phyloP scores from a whole-genome alignment of 306 rosid species.

The Pterocarpus santalinus region DNA sequence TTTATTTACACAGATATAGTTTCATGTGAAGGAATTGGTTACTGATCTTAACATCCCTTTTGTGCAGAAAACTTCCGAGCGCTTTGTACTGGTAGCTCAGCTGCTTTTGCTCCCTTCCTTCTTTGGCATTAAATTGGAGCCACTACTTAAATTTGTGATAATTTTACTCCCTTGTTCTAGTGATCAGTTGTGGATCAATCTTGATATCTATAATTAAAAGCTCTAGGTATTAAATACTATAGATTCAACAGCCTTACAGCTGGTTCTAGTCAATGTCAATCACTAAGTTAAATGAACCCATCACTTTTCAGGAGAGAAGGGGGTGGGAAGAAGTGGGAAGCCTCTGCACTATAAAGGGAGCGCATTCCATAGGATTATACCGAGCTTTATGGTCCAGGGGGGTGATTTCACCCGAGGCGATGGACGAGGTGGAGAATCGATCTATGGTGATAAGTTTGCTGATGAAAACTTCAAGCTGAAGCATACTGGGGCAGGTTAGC shows the following conservation, averaged over 20 bases:
- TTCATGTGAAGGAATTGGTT: constrained; percentile 44
- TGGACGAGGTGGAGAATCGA: constrained; percentile 92
- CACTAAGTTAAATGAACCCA: constrained; percentile 18
- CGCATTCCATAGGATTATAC: constrained; percentile 83
- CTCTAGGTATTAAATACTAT: constrained; percentile 28
- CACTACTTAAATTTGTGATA: constrained; percentile 29
- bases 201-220: constrained; percentile 22
- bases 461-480: constrained; percentile 84
- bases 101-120: constrained; percentile 51
- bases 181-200: constrained; percentile 32
- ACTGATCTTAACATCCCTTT: constrained; percentile 38
- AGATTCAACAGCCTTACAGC: constrained; percentile 33
- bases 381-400: constrained; percentile 89
- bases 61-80: constrained; percentile 87
- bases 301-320: constrained; percentile 83
- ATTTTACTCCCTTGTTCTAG: constrained; percentile 19
- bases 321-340: constrained; percentile 67
- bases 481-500: constrained; percentile 82
- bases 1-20: constrained; percentile 28
- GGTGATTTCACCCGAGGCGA: constrained; percentile 88
- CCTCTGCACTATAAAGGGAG: constrained; percentile 84
- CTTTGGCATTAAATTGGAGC: constrained; percentile 19
- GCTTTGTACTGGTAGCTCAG: constrained; percentile 85
- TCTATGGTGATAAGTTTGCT: constrained; percentile 76
- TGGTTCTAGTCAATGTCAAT: constrained; percentile 4